Percentiles rank a stretch among this genome's conserved stretches.
phyloP scores from a whole-genome alignment of 345 rosid genomes.

The Sonneratia caseolaris region DNA sequence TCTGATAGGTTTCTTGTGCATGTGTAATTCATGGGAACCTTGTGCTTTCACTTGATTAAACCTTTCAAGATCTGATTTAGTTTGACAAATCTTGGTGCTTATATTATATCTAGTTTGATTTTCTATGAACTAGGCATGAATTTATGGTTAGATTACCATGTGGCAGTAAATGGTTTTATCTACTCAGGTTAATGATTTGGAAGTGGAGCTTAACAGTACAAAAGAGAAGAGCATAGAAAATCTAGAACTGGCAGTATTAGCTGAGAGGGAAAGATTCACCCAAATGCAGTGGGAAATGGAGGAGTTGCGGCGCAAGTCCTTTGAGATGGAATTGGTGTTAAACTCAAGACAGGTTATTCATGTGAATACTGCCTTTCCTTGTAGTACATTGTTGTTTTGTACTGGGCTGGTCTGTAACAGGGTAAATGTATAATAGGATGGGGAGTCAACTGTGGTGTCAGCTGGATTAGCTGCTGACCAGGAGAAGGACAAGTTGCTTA shows the following conservation, averaged over 20 bases:
- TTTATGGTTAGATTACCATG: neutral
- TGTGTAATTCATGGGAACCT: neutral
- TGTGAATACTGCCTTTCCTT: neutral
- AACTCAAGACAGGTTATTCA: slow-evolving; percentile 55
- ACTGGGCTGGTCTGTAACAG: neutral
- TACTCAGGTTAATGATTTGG: slow-evolving; percentile 82
- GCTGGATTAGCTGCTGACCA: slow-evolving; percentile 25
- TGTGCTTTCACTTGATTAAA: neutral
- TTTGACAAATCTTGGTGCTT: neutral
- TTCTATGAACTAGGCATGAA: neutral
- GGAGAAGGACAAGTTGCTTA: slow-evolving; percentile 29
- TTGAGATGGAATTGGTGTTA: slow-evolving; percentile 85
- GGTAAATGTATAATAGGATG: slow-evolving; percentile 39
- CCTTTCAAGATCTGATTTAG: neutral
- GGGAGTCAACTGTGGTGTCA: slow-evolving; percentile 26
- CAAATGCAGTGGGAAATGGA: slow-evolving; percentile 99
- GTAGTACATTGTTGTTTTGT: neutral
- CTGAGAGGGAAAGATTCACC: slow-evolving; percentile 79
- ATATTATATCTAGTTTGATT: neutral
- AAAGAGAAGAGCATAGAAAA: slow-evolving; percentile 87
- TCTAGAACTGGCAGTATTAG: slow-evolving; percentile 74
- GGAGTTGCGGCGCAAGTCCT: slow-evolving; percentile 72
- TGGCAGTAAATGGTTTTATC: slow-evolving; percentile 9
- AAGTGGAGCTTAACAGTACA: slow-evolving; percentile 81
- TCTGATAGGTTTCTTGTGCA: neutral